phyloP scores from a whole-genome alignment of 177 flowering plant genomes.

The Vitis hybrid region DNA sequence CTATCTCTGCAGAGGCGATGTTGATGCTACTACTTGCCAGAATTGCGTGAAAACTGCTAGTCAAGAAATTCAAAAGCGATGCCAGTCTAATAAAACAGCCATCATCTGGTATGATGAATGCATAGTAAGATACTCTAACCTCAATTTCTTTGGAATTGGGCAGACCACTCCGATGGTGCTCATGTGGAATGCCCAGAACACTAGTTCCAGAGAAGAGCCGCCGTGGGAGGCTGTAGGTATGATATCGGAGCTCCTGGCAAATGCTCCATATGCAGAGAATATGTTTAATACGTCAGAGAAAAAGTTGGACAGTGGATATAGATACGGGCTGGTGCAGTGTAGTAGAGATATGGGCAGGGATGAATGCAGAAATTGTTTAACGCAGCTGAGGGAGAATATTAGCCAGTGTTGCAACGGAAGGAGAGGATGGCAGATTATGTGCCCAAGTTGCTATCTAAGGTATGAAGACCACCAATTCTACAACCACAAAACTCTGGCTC shows the following conservation, averaged over 20 bases:
- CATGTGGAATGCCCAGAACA: constrained; percentile 1
- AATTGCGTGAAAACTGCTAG: constrained; percentile 18
- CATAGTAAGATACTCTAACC: constrained; percentile 27
- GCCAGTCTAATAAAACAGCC: constrained; percentile 12
- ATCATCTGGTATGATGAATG: constrained; percentile 35
- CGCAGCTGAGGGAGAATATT: neutral
- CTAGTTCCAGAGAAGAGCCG: constrained; percentile 7
- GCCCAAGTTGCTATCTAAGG: constrained; percentile 37
- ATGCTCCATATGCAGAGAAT: neutral
- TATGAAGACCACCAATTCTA: constrained; percentile 30
- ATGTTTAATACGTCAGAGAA: constrained; percentile 6
- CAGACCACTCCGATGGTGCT: neutral
- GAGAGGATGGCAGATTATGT: constrained; percentile 21
- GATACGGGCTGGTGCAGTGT: constrained; percentile 26
- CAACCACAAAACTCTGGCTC: constrained; percentile 3
- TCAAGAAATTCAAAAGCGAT: constrained; percentile 1
- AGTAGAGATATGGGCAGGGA: constrained; percentile 14
- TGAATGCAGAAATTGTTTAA: constrained; percentile 17
- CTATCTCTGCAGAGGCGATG: constrained; percentile 30
- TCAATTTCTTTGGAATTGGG: constrained; percentile 6
- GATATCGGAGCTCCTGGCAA: neutral
- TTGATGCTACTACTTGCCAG: constrained; percentile 6
- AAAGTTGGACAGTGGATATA: neutral
- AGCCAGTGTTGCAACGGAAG: neutral
- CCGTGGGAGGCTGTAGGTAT: neutral